These are phyloP conservation scores for Cyberlindnera bimundalis DNA, from an alignment of 805 yeast genomes.

Conservation along the genomic window DNA sequence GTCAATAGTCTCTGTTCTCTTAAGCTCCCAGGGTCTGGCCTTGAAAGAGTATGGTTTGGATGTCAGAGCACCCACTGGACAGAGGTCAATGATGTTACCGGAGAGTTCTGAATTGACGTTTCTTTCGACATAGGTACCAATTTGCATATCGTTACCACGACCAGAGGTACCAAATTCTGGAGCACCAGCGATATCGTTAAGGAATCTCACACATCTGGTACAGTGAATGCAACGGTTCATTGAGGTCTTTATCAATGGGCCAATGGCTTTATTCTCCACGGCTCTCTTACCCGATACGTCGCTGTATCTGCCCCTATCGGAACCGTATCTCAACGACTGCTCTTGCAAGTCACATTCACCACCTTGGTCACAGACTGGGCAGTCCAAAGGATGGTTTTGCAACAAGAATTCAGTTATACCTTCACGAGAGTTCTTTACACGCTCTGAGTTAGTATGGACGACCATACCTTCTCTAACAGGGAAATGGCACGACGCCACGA, in stretches of 20 bases:
- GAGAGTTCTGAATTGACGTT: conserved; percentile 81
- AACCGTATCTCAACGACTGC: conserved; percentile 77
- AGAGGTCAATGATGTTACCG: conserved; percentile 81
- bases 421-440: conserved; percentile 79
- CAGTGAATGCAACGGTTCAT: conserved; percentile 94
- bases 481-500: conserved; percentile 88
- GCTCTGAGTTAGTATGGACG: conserved; percentile 72
- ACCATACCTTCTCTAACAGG: conserved; percentile 92
- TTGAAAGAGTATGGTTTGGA: conserved; percentile 89
- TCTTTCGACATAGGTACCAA: conserved; percentile 84
- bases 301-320: conserved; percentile 80
- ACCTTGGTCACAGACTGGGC: conserved; percentile 93
- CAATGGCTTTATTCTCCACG: conserved; percentile 85
- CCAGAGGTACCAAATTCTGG: conserved; percentile 88
- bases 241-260: conserved; percentile 84
- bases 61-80: conserved; percentile 92
- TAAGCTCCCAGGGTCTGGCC: conserved; percentile 92
- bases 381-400: conserved; percentile 87
- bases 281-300: conserved; percentile 86
- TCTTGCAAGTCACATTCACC: conserved; percentile 94
- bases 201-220: conserved; percentile 84
- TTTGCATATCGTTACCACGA: conserved; percentile 89
- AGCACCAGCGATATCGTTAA: conserved; percentile 91
- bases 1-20: conserved; percentile 83
- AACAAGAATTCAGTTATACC: conserved; percentile 87